Evolutionary conservation across 345 rosid genomes (phyloP).

Genomic region (Pistacia integerrima): DNA sequence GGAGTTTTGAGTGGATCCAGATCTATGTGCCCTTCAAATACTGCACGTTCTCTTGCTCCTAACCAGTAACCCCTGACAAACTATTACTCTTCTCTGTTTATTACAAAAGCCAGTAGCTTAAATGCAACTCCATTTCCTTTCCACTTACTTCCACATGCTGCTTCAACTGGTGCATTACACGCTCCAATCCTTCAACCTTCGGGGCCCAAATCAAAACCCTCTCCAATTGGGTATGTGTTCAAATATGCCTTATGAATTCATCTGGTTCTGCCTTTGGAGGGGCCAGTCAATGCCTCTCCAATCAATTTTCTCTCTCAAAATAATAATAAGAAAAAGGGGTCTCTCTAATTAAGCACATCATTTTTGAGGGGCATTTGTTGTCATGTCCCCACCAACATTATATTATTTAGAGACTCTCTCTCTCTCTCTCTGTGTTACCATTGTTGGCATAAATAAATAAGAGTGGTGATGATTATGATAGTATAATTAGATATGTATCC

Average conservation of each 20-base stretch:
- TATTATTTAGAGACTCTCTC: not conserved
- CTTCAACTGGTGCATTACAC: not conserved
- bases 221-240: too few relatives aligned
- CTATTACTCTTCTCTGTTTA: not conserved
- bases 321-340: not conserved
- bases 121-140: not conserved
- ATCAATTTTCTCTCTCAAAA: constrained; percentile 3
- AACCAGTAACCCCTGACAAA: constrained; percentile 24
- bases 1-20: constrained; percentile 36
- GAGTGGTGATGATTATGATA: constrained; percentile 5
- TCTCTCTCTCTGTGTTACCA: not conserved
- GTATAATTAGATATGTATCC: not conserved
- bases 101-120: not conserved
- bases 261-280: not conserved
- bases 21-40: constrained; percentile 38
- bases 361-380: constrained; percentile 20
- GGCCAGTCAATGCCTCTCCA: constrained; percentile 23
- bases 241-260: too few relatives aligned
- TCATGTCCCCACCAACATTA: constrained; percentile 22
- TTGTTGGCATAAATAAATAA: constrained; percentile 4
- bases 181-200: not conserved
- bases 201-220: too few relatives aligned
- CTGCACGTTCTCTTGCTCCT: constrained; percentile 38
- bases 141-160: not conserved
- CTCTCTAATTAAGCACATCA: constrained; percentile 9